Evolutionary conservation across 1,284 basidiomycete species (phyloP).

Genomic region (Chalciporus piperatoides): DNA sequence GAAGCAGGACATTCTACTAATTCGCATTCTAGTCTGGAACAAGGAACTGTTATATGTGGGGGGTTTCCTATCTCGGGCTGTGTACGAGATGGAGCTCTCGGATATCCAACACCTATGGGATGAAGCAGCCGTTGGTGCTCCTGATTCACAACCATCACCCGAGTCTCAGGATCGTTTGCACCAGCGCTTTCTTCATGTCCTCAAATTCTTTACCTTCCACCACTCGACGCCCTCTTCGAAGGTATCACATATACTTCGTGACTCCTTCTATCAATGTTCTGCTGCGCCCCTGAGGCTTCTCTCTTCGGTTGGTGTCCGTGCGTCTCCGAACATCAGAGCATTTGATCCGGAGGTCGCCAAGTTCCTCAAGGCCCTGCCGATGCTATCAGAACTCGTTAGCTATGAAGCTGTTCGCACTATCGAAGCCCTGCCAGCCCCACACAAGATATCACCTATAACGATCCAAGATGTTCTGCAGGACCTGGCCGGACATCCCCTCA

Average conservation of each 20-base stretch:
- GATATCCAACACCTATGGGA: conserved; percentile 51
- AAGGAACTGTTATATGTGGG: conserved; percentile 81
- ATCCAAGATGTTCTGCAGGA: conserved; percentile 83
- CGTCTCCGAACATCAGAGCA: conserved; percentile 67
- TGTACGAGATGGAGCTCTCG: conserved; percentile 82
- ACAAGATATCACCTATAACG: conserved; percentile 68
- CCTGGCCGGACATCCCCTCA: conserved; percentile 65
- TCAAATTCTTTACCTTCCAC: conserved; percentile 86
- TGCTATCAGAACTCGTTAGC: conserved; percentile 65
- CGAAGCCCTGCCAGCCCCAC: conserved; percentile 57
- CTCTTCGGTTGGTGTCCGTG: conserved; percentile 75
- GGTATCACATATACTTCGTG: conserved; percentile 70
- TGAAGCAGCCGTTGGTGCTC: conserved; percentile 2
- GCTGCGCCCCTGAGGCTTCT: conserved; percentile 63
- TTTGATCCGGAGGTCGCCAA: conserved; percentile 66
- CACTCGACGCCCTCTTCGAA: conserved; percentile 80
- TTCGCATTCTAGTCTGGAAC: conserved; percentile 55
- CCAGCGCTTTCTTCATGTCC: conserved; percentile 67
- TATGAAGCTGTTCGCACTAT: conserved; percentile 50
- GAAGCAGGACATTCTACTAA: background rate
- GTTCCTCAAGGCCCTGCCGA: conserved; percentile 81
- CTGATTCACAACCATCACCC: conserved; percentile 4
- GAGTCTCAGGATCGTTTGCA: conserved; percentile 43
- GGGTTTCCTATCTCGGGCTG: conserved; percentile 74
- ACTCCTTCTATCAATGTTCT: conserved; percentile 74